Evolutionary conservation across 805 yeast species (phyloP).

Genomic region (Starmerella stigmatis): DNA sequence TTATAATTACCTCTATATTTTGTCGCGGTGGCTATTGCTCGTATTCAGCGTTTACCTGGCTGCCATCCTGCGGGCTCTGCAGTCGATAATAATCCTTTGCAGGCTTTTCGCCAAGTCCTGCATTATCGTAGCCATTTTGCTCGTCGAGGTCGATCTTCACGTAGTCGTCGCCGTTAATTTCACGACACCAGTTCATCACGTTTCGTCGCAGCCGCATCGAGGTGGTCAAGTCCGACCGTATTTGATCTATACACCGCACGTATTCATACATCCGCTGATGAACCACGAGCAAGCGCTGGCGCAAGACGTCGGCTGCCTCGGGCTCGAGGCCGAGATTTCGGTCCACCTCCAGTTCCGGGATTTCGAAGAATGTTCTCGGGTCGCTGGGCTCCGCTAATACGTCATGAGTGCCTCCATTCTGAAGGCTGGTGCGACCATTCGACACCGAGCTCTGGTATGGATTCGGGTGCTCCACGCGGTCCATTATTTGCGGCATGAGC

Average conservation of each 20-base stretch:
- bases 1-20: background rate
- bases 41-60: background rate
- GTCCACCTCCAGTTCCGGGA: conserved; percentile 43
- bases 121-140: conserved; percentile 19
- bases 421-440: conserved; percentile 5
- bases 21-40: background rate
- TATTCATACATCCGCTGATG: conserved; percentile 80
- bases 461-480: background rate
- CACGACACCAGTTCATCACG: conserved; percentile 74
- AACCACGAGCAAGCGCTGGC: conserved; percentile 67
- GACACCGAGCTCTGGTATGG: conserved; percentile 16
- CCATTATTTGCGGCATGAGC: conserved; percentile 18
- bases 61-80: background rate
- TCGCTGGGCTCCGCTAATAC: conserved; percentile 8
- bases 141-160: conserved; percentile 31
- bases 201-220: conserved; percentile 66
- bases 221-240: conserved; percentile 65
- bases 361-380: conserved; percentile 41
- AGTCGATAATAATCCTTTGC: conserved; percentile 15
- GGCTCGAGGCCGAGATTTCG: conserved; percentile 42
- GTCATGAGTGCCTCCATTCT: background rate
- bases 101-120: conserved; percentile 19
- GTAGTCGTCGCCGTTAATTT: conserved; percentile 59
- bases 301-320: conserved; percentile 54
- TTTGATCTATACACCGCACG: conserved; percentile 60